phyloP scores from a whole-genome alignment of 1,284 basidiomycete genomes.

The Tetrapyrgos nigripes region DNA sequence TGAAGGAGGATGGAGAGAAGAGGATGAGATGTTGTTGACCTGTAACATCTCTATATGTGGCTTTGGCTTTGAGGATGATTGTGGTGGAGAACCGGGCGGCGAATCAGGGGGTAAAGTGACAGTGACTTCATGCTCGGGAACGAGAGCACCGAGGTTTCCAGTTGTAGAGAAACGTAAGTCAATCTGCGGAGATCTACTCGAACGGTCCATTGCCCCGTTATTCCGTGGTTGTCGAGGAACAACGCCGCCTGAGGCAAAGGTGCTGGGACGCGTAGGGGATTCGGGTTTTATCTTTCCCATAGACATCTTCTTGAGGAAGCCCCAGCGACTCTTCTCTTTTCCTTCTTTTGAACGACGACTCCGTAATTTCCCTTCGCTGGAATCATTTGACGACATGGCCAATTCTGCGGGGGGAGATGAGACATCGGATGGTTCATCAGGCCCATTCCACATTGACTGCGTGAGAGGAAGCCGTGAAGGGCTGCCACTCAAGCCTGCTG shows the following conservation, averaged over 20 bases:
- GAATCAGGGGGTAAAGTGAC: constrained; percentile 24
- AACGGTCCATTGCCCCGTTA: constrained; percentile 30
- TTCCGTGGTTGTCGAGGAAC: constrained; percentile 17
- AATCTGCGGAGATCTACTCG: constrained; percentile 59
- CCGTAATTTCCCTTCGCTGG: constrained; percentile 32
- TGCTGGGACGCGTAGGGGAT: constrained; percentile 27
- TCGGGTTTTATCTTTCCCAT: constrained; percentile 86
- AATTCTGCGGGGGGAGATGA: constrained; percentile 24
- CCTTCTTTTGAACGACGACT: constrained; percentile 47
- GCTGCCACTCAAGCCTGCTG: constrained; percentile 37
- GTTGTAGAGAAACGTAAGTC: constrained; percentile 75
- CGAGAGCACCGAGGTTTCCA: constrained; percentile 56
- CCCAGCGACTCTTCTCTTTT: constrained; percentile 82
- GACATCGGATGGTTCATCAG: constrained; percentile 30
- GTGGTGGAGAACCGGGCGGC: constrained; percentile 14
- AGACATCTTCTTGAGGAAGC: constrained; percentile 96
- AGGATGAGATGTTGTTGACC: constrained; percentile 28
- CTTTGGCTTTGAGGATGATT: constrained; percentile 13
- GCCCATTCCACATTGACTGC: constrained; percentile 57
- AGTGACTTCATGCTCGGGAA: constrained; percentile 6
- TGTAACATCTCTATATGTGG: not conserved
- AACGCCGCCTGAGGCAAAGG: constrained; percentile 24
- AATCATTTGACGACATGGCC: constrained; percentile 21
- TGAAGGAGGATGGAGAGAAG: constrained; percentile 52
- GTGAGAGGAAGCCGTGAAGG: constrained; percentile 49